A percentile compares a stretch with the other conserved stretches of the same genome.
Evolutionary conservation across 352 stramenopile genomes (phyloP).

Genomic region (Phytophthora fragariaefolia): DNA sequence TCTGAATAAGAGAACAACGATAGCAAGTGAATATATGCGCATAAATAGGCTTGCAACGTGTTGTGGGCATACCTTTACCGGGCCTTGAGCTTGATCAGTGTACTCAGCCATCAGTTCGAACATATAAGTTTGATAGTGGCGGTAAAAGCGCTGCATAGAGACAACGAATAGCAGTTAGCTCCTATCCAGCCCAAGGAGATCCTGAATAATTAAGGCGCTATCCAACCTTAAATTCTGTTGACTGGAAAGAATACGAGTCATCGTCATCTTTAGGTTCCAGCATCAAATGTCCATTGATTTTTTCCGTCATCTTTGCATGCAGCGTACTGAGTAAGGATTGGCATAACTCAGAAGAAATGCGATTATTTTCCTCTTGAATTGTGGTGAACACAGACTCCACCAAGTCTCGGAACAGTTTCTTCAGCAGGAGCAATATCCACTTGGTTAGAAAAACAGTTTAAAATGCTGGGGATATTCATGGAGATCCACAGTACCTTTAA

Average conservation of each 20-base stretch:
- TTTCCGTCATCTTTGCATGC: constrained; percentile 63
- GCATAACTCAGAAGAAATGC: constrained; percentile 68
- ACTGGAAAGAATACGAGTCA: constrained; percentile 73
- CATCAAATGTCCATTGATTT: constrained; percentile 62
- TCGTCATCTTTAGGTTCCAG: constrained; percentile 50
- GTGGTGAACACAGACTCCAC: constrained; percentile 70
- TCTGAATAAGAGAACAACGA: constrained; percentile 34
- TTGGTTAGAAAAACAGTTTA: not conserved
- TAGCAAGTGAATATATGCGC: not conserved
- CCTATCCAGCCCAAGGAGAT: not conserved
- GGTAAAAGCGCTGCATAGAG: constrained; percentile 66
- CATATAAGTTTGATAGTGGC: constrained; percentile 71
- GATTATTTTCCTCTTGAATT: constrained; percentile 80
- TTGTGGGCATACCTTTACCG: constrained; percentile 51
- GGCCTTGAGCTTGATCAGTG: constrained; percentile 67
- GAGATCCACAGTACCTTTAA: constrained; percentile 48
- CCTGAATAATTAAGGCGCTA: not conserved
- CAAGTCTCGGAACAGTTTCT: constrained; percentile 87
- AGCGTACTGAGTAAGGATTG: constrained; percentile 60
- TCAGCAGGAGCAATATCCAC: constrained; percentile 1
- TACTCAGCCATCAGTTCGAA: constrained; percentile 78
- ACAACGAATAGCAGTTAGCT: constrained; percentile 5
- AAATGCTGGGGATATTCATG: not conserved
- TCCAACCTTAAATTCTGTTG: constrained; percentile 69
- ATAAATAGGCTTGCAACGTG: too few species aligned